phyloP scores from a whole-genome alignment of 345 rosid species.

The Orychophragmus violaceus region DNA sequence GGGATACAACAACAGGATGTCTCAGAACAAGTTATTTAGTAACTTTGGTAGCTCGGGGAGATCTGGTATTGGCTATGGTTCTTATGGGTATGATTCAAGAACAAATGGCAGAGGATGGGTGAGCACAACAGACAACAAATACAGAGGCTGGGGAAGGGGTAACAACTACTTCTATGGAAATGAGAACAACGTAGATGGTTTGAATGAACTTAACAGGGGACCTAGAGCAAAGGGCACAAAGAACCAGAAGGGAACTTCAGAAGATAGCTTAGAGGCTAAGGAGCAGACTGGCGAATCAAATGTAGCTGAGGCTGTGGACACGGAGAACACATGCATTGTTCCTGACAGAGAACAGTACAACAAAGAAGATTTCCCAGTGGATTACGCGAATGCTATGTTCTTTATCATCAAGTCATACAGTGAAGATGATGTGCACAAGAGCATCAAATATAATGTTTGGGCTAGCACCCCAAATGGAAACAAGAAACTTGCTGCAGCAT shows the following conservation, averaged over 20 bases:
- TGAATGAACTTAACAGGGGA: constrained; percentile 88
- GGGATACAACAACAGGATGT: constrained; percentile 58
- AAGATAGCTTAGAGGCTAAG: constrained; percentile 38
- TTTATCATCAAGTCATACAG: constrained; percentile 91
- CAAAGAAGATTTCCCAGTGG: constrained; percentile 60
- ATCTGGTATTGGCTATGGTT: constrained; percentile 62
- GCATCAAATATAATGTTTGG: constrained; percentile 89
- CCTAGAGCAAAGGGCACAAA: constrained; percentile 74
- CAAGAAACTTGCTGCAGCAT: constrained; percentile 90
- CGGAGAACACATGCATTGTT: constrained; percentile 27
- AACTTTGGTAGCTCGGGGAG: constrained; percentile 59
- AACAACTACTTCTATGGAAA: constrained; percentile 53
- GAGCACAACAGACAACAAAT: constrained; percentile 50
- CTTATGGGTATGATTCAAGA: constrained; percentile 64
- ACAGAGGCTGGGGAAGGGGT: constrained; percentile 63
- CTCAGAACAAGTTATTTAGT: constrained; percentile 58
- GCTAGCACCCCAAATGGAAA: constrained; percentile 95
- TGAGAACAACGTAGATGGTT: constrained; percentile 55
- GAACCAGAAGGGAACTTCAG: constrained; percentile 48
- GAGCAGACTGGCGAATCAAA: constrained; percentile 41
- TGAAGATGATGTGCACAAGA: constrained; percentile 97
- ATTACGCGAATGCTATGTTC: constrained; percentile 61
- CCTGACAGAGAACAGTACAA: constrained; percentile 68
- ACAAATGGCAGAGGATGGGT: constrained; percentile 62
- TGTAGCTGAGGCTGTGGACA: constrained; percentile 38